Base-by-base conservation (phyloP, 805 yeast genomes). In the Candida anglica region DNA sequence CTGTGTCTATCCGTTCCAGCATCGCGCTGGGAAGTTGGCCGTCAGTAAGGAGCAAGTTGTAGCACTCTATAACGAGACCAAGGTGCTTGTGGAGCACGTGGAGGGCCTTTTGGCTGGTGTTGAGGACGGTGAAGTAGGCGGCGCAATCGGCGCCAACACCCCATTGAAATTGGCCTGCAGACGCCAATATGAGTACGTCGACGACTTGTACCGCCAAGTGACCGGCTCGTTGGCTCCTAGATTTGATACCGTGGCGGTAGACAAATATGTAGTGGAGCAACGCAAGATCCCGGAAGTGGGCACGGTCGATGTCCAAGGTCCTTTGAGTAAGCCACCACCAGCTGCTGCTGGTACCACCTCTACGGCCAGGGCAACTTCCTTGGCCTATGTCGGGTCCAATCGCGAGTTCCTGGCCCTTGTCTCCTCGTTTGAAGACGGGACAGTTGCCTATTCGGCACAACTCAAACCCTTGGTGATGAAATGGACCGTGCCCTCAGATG, bases 1-100 rank as follows among this genome's bases (percentile, higher is more conserved):
- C 38, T 53, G 60, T 2, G 39, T 60, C 14, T 59, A 45, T 35
- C 68, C 66, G 5, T 58, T 56, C 34, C 26, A 51, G 2, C 37
- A 41, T 25, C 36, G 37, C 14, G 31, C 21, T 11, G 41, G 50
- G 0, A 39, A 28, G 10, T 33, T 58, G 11, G 49, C 46, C n/a
- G 37, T 50, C 2, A 40, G 52, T 3, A 32, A 36, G 20, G 33
- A 31, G 6, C 40, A 38, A 7, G 33, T 53, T n/a, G 39, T 39
- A 10, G 36, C 37, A 2, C 44, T 48, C 4, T 19, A 42, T 19
- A 40, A 40, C 14, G 53, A 47, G 30, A 36, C 36, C 17, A 37
- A 13, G 28, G 24, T 18, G 41, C 42, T 15, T 13, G 36, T 13
- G 32, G 32, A 20, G 48, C 42, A 19, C 24, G 49, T 25, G 11